phyloP scores from a whole-genome alignment of 306 rosid genomes.

The Fagus crenata region DNA sequence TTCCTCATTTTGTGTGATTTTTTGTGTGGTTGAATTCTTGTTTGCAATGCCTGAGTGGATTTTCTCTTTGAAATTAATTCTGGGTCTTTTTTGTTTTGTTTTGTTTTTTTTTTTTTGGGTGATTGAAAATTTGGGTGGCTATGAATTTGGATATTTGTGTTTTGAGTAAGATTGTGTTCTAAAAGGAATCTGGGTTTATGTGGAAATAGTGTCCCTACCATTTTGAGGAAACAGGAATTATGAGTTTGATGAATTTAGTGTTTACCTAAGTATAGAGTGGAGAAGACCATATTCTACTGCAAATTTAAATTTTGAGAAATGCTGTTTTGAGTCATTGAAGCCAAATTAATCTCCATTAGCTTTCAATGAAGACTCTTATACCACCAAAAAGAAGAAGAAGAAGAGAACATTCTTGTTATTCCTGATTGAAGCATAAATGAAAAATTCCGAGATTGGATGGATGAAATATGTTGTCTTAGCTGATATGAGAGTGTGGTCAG shows the following conservation, averaged over 20 bases:
- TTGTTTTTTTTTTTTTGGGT: neutral
- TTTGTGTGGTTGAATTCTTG: neutral
- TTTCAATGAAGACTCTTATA: neutral
- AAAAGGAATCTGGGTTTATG: neutral
- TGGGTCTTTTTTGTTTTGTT: neutral
- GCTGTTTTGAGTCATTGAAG: neutral
- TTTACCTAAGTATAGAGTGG: too few relatives aligned
- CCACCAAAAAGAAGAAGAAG: neutral
- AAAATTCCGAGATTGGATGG: neutral
- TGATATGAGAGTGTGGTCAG: too few relatives aligned
- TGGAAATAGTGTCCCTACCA: neutral
- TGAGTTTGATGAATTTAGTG: neutral
- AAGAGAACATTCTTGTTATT: neutral
- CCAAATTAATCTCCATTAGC: neutral
- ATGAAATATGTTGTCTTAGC: neutral
- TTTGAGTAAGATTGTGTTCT: neutral
- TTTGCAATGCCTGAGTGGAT: neutral
- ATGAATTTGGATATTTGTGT: neutral
- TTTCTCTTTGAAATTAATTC: neutral
- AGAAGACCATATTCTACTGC: neutral
- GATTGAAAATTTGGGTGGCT: neutral
- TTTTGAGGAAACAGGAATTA: neutral
- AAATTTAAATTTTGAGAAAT: neutral
- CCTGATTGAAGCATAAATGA: neutral
- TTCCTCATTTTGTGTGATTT: neutral